Base-by-base conservation (phyloP, 106 monocot genomes). In the Gastrodia elata region DNA sequence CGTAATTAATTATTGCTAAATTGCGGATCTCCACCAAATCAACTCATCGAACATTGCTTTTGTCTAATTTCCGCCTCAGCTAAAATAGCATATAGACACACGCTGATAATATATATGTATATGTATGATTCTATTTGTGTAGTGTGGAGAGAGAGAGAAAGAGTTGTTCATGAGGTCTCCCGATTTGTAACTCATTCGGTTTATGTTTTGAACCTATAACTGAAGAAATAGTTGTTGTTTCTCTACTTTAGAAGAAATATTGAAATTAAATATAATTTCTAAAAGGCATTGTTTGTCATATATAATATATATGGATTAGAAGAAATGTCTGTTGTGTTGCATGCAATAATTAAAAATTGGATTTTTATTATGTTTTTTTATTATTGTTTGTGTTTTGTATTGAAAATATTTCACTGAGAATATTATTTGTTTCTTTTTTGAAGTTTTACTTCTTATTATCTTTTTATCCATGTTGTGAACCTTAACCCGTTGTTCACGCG, bases 401-500 rank as follows among this genome's bases (percentile, higher is more conserved):
- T 32, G 13, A 61, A 2, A 13, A 58, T 0, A 11, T 32, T 30
- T 61, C 30, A 30, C 2, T n/a, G 61, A 61, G 32, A 61, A 61
- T 3, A 30, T 32, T 61, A 32, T 30, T 32, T 30, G 32, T 32
- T 61, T 5, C 9, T 32, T 32, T 61, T 5, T 52, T n/a, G 52
- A 52, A 32, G 30, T 30, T 11, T 5, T 61, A 32, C 30, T 61
- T 32, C 11, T 32, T 27, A 22, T n/a, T 52, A 22, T n/a, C 52
- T 52, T 22, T 22, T 22, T 32, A 32, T 32, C 32, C 30, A 6
- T 61, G 61, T 30, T 33, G 61, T 61, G 30, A 32, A 70, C 81
- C 82, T 94, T 99, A 82, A 91, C 88, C 68, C 48, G 76, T 32
- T 33, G 8, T 83, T 16, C 75, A 99, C 98, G 98, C 75, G 98